Evolutionary conservation across 2,329 filamentous ascomycete species (phyloP).

Genomic region (Fonsecaea multimorphosa): DNA sequence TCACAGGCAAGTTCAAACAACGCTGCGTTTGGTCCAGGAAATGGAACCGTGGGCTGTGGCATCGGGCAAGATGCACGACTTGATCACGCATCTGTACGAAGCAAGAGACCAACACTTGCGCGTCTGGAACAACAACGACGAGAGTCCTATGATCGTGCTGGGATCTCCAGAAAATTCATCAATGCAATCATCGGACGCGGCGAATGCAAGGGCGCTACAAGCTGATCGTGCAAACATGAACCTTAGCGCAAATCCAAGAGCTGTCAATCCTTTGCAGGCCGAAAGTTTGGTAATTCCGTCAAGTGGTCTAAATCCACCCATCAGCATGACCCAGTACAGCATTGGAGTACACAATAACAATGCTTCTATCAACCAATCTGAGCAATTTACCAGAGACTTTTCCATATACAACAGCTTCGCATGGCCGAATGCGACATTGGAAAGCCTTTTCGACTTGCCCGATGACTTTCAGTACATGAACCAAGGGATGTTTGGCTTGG

Average conservation of each 20-base stretch:
- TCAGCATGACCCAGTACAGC: background rate
- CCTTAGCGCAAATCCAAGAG: background rate
- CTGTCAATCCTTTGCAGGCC: background rate
- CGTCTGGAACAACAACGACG: constrained; percentile 28
- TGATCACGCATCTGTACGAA: constrained; percentile 21
- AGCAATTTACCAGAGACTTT: constrained; percentile 19
- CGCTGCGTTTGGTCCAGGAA: constrained; percentile 23
- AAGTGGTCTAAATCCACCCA: background rate
- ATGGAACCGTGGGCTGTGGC: constrained; percentile 29
- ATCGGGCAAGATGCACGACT: constrained; percentile 22
- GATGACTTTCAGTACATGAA: constrained; percentile 27
- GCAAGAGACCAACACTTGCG: constrained; percentile 21
- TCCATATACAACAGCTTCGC: constrained; percentile 23
- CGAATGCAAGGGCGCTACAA: background rate
- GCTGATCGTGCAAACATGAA: background rate
- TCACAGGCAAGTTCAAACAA: constrained; percentile 20
- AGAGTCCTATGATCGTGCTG: constrained; percentile 19
- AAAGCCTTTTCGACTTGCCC: constrained; percentile 26
- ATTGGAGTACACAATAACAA: background rate
- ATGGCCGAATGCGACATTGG: constrained; percentile 25
- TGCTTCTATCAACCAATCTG: background rate
- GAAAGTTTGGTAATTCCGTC: background rate
- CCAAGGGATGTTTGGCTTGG: constrained; percentile 14
- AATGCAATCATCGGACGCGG: background rate
- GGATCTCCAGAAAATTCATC: constrained; percentile 15